Base-by-base conservation (phyloP, 352 stramenopile genomes). In the Phytophthora meadii region DNA sequence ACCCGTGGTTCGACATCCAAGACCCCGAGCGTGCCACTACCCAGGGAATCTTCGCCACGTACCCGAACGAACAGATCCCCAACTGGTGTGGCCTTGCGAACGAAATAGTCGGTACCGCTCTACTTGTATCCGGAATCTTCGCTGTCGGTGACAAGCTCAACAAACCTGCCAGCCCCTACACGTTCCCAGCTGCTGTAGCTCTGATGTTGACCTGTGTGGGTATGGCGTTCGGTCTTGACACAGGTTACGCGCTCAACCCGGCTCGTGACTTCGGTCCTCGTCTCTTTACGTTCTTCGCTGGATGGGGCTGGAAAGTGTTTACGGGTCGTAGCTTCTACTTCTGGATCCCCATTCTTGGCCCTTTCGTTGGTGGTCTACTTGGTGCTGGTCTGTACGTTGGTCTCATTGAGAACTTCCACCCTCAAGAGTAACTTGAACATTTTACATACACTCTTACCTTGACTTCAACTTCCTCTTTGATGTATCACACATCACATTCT, bases 201-300 rank as follows among this genome's bases (percentile, higher is more conserved):
- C 22, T 76, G 11, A 76, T 76, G 68, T n/a, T 76, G 14, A 76
- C 64, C 6, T 72, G 63, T 25, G 42, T 76, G 14, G 72, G 67
- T 11, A 79, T 82, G 66, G 39, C 59, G 12, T 77, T 82, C 30
- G 70, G 74, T 1, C 54, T 79, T 10, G 56, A 72, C 45, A 79
- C 74, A 1, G 74, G 74, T 14, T 79, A 77, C 50, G 74, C 74
- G 5, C 42, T 82, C 15, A 82, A 82, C 56, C 74, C 74, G 0
- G 74, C 74, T 10, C 74, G 74, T 50, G 74, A 82, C 58, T 82
- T 82, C 40, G 74, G 74, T 40, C 74, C 74, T 65, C 70, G 74
- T 36, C 56, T 82, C 19, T 82, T 82, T 10, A 82, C 74, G 2
- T 72, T 70, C 27, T 69, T 80, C 22, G 74, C 71, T 54, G 74